phyloP scores from a whole-genome alignment of 768 basidiomycete species.

The Suillus subluteus region DNA sequence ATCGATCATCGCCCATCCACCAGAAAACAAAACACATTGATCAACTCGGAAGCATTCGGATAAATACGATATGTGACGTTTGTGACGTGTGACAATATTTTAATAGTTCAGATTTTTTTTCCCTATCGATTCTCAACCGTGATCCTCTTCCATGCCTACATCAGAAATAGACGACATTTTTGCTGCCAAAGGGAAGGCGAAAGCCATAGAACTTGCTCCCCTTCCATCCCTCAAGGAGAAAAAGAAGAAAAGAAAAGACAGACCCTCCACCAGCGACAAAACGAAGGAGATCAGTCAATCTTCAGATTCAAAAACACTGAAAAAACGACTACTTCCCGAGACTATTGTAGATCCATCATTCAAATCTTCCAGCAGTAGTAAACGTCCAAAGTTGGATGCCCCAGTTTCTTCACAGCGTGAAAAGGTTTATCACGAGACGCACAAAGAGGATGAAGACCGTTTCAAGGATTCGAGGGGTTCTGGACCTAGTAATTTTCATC shows the following conservation, averaged over 20 bases:
- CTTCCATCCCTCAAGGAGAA: constrained; percentile 42
- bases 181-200: constrained; percentile 51
- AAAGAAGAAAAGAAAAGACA: constrained; percentile 44
- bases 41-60: neutral
- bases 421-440: constrained; percentile 29
- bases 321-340: constrained; percentile 47
- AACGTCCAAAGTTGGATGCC: constrained; percentile 42
- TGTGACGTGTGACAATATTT: constrained; percentile 6
- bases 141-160: constrained; percentile 42
- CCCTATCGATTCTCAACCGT: constrained; percentile 14
- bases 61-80: neutral
- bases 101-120: constrained; percentile 15
- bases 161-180: constrained; percentile 91
- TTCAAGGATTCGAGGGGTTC: constrained; percentile 81
- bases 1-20: neutral
- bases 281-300: constrained; percentile 12
- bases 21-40: neutral
- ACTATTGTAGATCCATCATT: constrained; percentile 70
- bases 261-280: constrained; percentile 1
- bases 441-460: constrained; percentile 42
- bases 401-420: constrained; percentile 15
- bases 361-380: constrained; percentile 30
- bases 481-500: constrained; percentile 58
- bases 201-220: constrained; percentile 28
- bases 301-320: constrained; percentile 23